These are phyloP conservation scores for Amylostereum chailletii DNA, from an alignment of 1,284 basidiomycete species.

Conservation along the genomic window DNA sequence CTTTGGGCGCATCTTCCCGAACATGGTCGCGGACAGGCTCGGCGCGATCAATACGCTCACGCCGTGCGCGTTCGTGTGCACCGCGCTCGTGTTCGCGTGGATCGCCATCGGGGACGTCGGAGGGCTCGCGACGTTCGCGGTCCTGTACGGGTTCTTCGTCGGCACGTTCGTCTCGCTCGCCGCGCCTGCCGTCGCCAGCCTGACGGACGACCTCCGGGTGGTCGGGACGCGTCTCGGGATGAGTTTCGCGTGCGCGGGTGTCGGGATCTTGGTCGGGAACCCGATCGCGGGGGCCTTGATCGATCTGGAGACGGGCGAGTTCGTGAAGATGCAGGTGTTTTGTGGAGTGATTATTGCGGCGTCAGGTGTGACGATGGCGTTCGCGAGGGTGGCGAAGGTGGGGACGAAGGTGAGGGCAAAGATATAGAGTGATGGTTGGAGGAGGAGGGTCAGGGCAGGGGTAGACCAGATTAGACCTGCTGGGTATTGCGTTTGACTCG, in stretches of 20 bases:
- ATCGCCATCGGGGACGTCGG: neutral
- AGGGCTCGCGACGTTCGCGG: neutral
- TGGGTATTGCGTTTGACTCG: no score
- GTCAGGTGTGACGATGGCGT: neutral
- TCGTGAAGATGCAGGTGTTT: constrained; percentile 6
- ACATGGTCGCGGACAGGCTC: neutral
- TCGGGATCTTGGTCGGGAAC: constrained; percentile 8
- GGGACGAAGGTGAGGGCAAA: neutral
- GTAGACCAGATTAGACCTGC: no score
- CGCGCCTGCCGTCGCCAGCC: constrained; percentile 1
- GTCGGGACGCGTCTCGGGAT: constrained; percentile 8
- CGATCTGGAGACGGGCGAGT: constrained; percentile 3
- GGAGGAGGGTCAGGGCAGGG: no score
- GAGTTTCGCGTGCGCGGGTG: constrained; percentile 5
- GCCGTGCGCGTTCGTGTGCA: neutral
- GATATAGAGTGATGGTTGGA: neutral
- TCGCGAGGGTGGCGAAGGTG: neutral
- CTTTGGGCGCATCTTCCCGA: neutral
- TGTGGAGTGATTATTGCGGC: constrained; percentile 4
- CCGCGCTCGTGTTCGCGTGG: neutral
- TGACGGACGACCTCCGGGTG: constrained; percentile 3
- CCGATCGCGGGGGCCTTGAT: constrained; percentile 8
- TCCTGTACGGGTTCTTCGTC: neutral
- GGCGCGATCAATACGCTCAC: neutral
- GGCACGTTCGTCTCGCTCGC: constrained; percentile 6